Percentiles rank a stretch among this genome's conserved stretches.
These are phyloP conservation scores for Calonectria montana DNA, from an alignment of 2,329 filamentous ascomycete species.

Conservation along the genomic window DNA sequence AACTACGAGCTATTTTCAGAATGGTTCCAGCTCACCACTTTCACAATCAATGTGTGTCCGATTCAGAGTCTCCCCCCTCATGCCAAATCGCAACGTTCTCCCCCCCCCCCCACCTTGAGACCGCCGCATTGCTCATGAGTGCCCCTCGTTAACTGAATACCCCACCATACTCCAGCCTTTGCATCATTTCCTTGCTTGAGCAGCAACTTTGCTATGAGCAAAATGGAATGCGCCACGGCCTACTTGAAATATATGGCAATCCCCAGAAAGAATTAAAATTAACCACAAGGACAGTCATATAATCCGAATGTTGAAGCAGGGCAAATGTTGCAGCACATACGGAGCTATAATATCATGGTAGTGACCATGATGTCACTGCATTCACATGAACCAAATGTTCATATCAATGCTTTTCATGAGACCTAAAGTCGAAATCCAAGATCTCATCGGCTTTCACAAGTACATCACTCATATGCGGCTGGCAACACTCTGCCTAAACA, in stretches of 20 bases:
- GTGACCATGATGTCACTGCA: not conserved
- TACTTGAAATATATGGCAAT: not conserved
- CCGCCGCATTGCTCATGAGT: not conserved
- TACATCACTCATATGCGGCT: not conserved
- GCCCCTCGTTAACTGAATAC: constrained; percentile 48
- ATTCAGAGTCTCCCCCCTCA: not conserved
- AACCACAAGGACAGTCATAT: not conserved
- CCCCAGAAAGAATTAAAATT: not conserved
- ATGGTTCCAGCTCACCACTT: not conserved
- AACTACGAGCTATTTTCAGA: not conserved
- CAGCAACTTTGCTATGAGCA: not conserved
- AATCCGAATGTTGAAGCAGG: not conserved
- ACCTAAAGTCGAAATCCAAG: not conserved
- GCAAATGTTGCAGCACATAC: not conserved
- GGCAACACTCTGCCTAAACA: not conserved
- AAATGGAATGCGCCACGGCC: not conserved
- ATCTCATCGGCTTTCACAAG: not conserved
- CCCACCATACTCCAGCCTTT: not conserved
- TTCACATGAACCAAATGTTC: too few species aligned
- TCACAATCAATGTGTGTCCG: not conserved
- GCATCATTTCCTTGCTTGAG: not conserved
- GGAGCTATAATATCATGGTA: not conserved
- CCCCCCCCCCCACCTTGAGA: not conserved
- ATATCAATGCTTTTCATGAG: too few species aligned
- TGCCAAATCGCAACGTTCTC: not conserved